Evolutionary conservation across 2,329 filamentous ascomycete species (phyloP).

Genomic region (Cladosporium sp.): DNA sequence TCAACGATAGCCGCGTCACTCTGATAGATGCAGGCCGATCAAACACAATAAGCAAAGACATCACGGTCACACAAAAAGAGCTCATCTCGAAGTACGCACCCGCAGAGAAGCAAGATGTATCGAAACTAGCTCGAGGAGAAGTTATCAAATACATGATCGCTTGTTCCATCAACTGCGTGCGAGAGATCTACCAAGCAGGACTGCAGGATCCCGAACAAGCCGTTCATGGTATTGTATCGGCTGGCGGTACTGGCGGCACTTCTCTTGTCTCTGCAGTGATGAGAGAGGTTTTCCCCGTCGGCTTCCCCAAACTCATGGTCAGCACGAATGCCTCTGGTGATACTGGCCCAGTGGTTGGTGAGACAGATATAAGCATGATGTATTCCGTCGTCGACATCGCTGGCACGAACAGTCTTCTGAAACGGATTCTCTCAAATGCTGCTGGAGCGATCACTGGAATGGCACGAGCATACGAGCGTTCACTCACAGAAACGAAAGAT

Average conservation of each 20-base stretch:
- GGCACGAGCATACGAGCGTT: constrained; percentile 43
- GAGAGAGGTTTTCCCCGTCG: constrained; percentile 57
- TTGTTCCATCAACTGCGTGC: constrained; percentile 45
- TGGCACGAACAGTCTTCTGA: constrained; percentile 58
- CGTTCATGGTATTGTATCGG: constrained; percentile 49
- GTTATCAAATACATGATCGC: constrained; percentile 54
- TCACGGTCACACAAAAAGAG: constrained; percentile 44
- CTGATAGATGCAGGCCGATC: constrained; percentile 55
- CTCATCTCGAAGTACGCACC: constrained; percentile 37
- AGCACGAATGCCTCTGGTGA: constrained; percentile 67
- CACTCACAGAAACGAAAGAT: neutral
- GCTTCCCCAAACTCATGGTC: constrained; percentile 66
- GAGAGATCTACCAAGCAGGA: constrained; percentile 20
- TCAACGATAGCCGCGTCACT: constrained; percentile 33
- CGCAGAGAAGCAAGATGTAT: constrained; percentile 26
- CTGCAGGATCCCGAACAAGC: constrained; percentile 18
- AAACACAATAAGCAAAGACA: constrained; percentile 39
- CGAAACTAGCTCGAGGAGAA: constrained; percentile 47
- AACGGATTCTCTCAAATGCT: constrained; percentile 58
- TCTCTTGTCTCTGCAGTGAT: constrained; percentile 58
- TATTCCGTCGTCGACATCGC: constrained; percentile 69
- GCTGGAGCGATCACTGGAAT: constrained; percentile 59
- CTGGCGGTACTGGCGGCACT: constrained; percentile 61
- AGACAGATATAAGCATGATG: constrained; percentile 66
- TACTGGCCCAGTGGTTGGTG: constrained; percentile 59